Percentiles rank a stretch among this genome's conserved stretches.
These are phyloP conservation scores for Phaseolus coccineus DNA, from an alignment of 331 rosid genomes.

Conservation along the genomic window DNA sequence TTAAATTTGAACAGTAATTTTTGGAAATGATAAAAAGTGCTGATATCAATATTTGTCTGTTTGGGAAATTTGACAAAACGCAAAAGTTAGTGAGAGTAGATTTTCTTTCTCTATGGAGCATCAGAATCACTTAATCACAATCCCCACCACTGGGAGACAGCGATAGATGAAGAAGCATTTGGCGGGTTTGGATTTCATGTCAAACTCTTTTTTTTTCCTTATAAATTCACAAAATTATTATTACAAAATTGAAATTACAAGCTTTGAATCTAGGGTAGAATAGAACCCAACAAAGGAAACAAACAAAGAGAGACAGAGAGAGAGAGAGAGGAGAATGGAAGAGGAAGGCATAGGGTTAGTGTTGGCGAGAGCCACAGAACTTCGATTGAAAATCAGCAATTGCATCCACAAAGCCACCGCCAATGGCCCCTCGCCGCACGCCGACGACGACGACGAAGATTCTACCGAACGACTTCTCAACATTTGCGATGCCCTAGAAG, in stretches of 20 bases:
- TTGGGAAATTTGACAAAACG: not conserved
- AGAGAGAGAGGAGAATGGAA: constrained; percentile 56
- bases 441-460: constrained; percentile 49
- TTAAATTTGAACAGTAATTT: not conserved
- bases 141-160: constrained; percentile 28
- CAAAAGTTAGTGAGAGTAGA: not conserved
- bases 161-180: constrained; percentile 26
- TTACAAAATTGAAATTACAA: constrained; percentile 13
- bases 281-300: not conserved
- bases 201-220: constrained; percentile 28
- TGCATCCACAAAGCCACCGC: constrained; percentile 60
- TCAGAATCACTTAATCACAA: constrained; percentile 37
- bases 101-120: not conserved
- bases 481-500: constrained; percentile 82
- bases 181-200: constrained; percentile 42
- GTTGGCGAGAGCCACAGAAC: constrained; percentile 89
- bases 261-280: constrained; percentile 34
- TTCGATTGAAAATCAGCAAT: constrained; percentile 76
- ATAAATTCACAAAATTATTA: constrained; percentile 10
- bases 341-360: constrained; percentile 86
- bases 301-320: constrained; percentile 3
- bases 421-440: constrained; percentile 38
- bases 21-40: not conserved
- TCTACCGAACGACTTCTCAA: constrained; percentile 66
- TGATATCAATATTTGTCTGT: constrained; percentile 2